These are phyloP conservation scores for Vigna angularis DNA, from an alignment of 306 rosid species.

Conservation along the genomic window DNA sequence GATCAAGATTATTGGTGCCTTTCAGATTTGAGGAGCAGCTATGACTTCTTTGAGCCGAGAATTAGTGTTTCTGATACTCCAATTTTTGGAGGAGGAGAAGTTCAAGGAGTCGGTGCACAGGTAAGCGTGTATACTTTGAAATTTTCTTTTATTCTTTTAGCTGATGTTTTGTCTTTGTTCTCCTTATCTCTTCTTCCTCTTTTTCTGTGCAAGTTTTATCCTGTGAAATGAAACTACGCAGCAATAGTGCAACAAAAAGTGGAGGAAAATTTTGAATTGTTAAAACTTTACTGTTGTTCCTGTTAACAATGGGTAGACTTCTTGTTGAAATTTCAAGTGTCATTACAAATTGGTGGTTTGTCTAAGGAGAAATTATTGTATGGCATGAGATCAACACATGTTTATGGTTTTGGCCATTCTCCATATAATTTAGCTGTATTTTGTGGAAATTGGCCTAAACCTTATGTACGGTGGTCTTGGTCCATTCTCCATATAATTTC, in stretches of 20 bases:
- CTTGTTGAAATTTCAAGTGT: slow-evolving; percentile 31
- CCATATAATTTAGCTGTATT: background rate
- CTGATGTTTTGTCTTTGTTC: background rate
- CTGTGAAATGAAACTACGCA: background rate
- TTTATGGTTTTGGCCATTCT: background rate
- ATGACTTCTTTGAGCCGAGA: slow-evolving; percentile 85
- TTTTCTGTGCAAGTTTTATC: background rate
- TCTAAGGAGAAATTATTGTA: background rate
- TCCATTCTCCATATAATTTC: background rate
- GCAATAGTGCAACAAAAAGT: background rate
- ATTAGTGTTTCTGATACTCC: slow-evolving; percentile 83
- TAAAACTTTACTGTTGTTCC: background rate
- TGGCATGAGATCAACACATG: background rate
- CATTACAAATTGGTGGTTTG: slow-evolving; percentile 21
- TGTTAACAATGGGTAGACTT: background rate
- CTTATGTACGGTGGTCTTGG: background rate
- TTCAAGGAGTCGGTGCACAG: slow-evolving; percentile 73
- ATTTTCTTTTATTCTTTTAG: too few species aligned
- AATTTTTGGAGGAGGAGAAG: slow-evolving; percentile 85
- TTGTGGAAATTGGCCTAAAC: background rate
- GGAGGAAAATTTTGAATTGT: slow-evolving; percentile 12
- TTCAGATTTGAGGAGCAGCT: slow-evolving; percentile 21
- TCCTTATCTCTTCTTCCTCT: background rate
- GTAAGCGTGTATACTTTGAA: slow-evolving; percentile 46
- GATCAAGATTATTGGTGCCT: slow-evolving; percentile 22